phyloP scores from a whole-genome alignment of 371 early-diverging fungal genomes.

The Haplosporangium sp. region DNA sequence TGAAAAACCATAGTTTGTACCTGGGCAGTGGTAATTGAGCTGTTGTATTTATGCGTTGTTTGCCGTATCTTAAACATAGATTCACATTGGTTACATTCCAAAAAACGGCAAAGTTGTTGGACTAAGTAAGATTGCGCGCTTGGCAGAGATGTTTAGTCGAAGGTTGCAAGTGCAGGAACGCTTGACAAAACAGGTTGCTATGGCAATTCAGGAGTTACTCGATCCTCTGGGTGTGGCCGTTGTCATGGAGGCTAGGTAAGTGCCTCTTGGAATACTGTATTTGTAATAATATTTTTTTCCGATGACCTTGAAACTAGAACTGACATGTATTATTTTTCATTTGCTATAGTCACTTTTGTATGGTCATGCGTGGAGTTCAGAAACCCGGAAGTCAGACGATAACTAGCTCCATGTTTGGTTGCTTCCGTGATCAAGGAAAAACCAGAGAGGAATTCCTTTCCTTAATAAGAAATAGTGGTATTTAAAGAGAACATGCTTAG shows the following conservation, averaged over 20 bases:
- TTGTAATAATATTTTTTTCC: not conserved
- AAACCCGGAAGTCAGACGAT: constrained; percentile 95
- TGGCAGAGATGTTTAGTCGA: constrained; percentile 97
- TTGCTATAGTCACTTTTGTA: constrained; percentile 83
- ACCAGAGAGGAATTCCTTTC: constrained; percentile 97
- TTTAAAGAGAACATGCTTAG: constrained; percentile 5
- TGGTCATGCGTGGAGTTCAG: constrained; percentile 95
- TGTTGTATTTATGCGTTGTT: not conserved
- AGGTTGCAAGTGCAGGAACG: constrained; percentile 98
- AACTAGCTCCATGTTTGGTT: constrained; percentile 96
- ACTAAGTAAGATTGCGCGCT: constrained; percentile 95
- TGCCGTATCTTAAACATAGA: constrained; percentile 52
- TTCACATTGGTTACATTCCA: constrained; percentile 97
- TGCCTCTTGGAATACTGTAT: not conserved
- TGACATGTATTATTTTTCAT: not conserved
- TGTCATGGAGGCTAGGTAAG: constrained; percentile 92
- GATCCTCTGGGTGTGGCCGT: constrained; percentile 98
- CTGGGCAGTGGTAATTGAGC: too few relatives aligned
- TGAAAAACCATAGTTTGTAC: not conserved
- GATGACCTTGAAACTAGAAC: not conserved
- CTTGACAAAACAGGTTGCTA: constrained; percentile 96
- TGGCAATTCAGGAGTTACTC: constrained; percentile 90
- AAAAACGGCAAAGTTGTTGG: constrained; percentile 92
- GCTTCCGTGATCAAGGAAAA: constrained; percentile 90
- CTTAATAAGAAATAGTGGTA: constrained; percentile 61